These are phyloP conservation scores for Pseudocercospora crystallina DNA, from an alignment of 2,329 filamentous ascomycete species.

Conservation along the genomic window DNA sequence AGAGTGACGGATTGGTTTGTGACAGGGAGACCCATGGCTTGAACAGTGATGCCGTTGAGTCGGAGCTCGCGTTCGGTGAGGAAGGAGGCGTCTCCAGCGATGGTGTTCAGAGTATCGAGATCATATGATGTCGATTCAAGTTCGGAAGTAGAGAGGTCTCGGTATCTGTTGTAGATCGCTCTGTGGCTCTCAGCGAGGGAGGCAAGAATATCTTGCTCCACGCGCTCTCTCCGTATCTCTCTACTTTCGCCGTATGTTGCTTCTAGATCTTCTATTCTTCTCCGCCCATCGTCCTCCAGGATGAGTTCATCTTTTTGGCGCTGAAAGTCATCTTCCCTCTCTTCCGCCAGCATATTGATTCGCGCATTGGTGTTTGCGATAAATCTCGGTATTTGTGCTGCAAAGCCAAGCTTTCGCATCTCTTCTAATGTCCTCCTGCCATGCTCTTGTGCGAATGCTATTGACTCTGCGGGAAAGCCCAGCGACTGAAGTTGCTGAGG, in stretches of 20 bases:
- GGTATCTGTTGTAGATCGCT: constrained; percentile 15
- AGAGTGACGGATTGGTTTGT: constrained; percentile 30
- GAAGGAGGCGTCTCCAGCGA: constrained; percentile 18
- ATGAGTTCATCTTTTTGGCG: constrained; percentile 8
- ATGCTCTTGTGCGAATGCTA: constrained; percentile 27
- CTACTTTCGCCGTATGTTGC: constrained; percentile 9
- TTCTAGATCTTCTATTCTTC: constrained; percentile 9
- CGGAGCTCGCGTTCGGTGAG: constrained; percentile 27
- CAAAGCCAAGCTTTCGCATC: constrained; percentile 29
- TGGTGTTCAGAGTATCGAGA: constrained; percentile 12
- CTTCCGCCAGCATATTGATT: constrained; percentile 16
- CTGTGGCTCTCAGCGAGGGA: constrained; percentile 9
- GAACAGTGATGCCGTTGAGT: constrained; percentile 31
- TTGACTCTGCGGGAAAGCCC: constrained; percentile 27
- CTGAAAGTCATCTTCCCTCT: constrained; percentile 13
- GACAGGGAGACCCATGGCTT: constrained; percentile 33
- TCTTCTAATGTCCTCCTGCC: constrained; percentile 24
- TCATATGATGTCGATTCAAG: constrained; percentile 20
- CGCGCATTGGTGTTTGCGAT: constrained; percentile 20
- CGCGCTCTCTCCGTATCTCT: constrained; percentile 10
- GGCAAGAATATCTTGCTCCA: constrained; percentile 14
- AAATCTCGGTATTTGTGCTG: constrained; percentile 22
- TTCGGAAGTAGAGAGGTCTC: constrained; percentile 15
- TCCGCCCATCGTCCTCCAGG: background rate
- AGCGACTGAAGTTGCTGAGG: constrained; percentile 16